Percentiles rank a stretch among this genome's conserved stretches.
Evolutionary conservation across 345 rosid genomes (phyloP).

Genomic region (Arabis hirsuta): DNA sequence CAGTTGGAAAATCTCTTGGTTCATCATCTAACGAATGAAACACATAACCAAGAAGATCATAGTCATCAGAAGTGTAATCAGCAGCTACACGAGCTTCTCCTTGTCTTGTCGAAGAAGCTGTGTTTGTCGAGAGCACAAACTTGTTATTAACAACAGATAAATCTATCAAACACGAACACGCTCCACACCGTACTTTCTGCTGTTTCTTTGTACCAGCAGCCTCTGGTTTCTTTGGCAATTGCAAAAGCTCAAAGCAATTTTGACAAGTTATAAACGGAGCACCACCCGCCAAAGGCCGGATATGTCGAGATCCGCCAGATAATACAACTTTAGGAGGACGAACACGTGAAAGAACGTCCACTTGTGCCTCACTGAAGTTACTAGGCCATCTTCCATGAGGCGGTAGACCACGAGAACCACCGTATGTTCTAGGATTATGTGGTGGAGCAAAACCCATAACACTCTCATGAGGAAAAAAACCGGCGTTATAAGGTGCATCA

Average conservation of each 20-base stretch:
- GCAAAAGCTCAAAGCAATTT: conserved; percentile 79
- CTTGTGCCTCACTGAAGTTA: conserved; percentile 56
- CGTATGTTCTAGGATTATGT: conserved; percentile 48
- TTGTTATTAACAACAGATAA: conserved; percentile 55
- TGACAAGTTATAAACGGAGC: conserved; percentile 83
- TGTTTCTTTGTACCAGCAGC: conserved; percentile 48
- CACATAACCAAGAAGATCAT: conserved; percentile 78
- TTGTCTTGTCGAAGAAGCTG: conserved; percentile 43
- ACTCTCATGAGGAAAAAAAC: conserved; percentile 57
- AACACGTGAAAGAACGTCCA: conserved; percentile 53
- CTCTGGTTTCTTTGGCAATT: conserved; percentile 62
- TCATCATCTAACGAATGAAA: conserved; percentile 76
- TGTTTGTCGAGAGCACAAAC: conserved; percentile 51
- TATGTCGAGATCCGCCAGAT: conserved; percentile 53
- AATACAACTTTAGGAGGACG: conserved; percentile 61
- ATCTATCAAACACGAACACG: conserved; percentile 68
- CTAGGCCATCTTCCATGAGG: conserved; percentile 67
- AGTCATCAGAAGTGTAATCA: conserved; percentile 88
- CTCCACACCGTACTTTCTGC: conserved; percentile 71
- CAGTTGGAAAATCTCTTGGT: too few species aligned
- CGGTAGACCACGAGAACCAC: conserved; percentile 51
- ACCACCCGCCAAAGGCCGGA: conserved; percentile 73
- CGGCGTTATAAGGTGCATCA: conserved; percentile 53
- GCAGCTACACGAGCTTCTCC: conserved; percentile 49
- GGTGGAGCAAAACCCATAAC: conserved; percentile 54